These are phyloP conservation scores for Lithocarpus polystachyus DNA, from an alignment of 306 rosid species.

Conservation along the genomic window DNA sequence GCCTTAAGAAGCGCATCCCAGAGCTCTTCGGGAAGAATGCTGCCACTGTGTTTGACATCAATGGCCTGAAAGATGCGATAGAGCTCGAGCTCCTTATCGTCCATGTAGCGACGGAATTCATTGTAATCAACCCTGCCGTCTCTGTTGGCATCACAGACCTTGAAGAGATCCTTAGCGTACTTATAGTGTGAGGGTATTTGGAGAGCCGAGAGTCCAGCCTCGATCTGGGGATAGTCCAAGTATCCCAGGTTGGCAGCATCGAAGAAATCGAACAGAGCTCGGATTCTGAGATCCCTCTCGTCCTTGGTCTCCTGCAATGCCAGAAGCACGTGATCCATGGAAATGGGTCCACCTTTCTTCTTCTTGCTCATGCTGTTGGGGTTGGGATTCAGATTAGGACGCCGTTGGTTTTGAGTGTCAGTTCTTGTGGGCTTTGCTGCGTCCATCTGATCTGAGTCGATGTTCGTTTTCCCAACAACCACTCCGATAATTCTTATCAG, in stretches of 20 bases:
- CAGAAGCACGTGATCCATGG: slow-evolving; percentile 52
- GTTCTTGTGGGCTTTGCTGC: too few species aligned
- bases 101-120: slow-evolving; percentile 54
- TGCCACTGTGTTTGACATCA: slow-evolving; percentile 54
- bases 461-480: too few species aligned
- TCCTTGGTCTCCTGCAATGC: slow-evolving; percentile 52
- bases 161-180: slow-evolving; percentile 55
- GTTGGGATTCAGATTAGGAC: too few species aligned
- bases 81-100: slow-evolving; percentile 56
- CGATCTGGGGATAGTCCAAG: slow-evolving; percentile 52
- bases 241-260: slow-evolving; percentile 42
- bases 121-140: slow-evolving; percentile 51
- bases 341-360: slow-evolving; percentile 31
- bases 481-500: too few species aligned
- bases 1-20: slow-evolving; percentile 63
- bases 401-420: too few species aligned
- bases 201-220: slow-evolving; percentile 49
- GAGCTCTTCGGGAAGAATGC: slow-evolving; percentile 57
- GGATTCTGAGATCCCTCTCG: slow-evolving; percentile 52
- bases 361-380: too few species aligned
- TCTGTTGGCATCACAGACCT: slow-evolving; percentile 48
- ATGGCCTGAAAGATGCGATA: slow-evolving; percentile 55
- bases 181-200: slow-evolving; percentile 52
- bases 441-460: too few species aligned
- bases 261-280: slow-evolving; percentile 47